phyloP scores from a whole-genome alignment of 1,284 basidiomycete species.

The Puccinia coronata region DNA sequence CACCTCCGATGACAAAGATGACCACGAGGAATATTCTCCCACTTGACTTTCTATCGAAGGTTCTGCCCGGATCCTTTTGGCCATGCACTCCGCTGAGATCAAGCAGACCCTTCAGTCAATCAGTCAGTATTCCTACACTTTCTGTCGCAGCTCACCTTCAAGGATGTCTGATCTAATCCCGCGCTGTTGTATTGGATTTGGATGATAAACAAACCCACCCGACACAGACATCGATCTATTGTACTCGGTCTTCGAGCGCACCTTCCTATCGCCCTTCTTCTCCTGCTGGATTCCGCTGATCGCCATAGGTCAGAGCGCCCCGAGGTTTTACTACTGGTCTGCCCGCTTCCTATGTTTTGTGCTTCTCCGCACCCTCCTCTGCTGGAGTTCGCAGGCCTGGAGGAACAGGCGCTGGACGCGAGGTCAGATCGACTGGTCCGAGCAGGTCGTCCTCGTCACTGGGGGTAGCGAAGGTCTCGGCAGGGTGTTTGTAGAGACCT shows the following conservation, averaged over 20 bases:
- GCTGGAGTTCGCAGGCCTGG: constrained; percentile 21
- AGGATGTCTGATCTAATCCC: neutral
- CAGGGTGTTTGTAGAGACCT: constrained; percentile 28
- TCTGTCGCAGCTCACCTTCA: neutral
- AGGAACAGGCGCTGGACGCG: constrained; percentile 8
- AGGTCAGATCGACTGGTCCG: constrained; percentile 28
- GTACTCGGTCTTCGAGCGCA: constrained; percentile 1
- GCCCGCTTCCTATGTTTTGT: constrained; percentile 7
- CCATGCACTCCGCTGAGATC: constrained; percentile 10
- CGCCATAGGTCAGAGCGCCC: neutral
- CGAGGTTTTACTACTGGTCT: neutral
- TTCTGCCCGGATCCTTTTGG: no score
- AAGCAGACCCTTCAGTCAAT: constrained; percentile 13
- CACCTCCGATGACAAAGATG: no score
- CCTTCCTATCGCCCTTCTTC: constrained; percentile 37
- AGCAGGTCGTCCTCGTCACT: constrained; percentile 31
- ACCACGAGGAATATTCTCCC: no score
- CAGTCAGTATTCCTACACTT: neutral
- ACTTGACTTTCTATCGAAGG: no score
- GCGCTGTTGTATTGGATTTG: neutral
- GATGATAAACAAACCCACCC: neutral
- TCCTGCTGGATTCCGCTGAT: constrained; percentile 37
- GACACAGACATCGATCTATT: constrained; percentile 24
- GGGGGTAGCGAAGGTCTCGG: constrained; percentile 34
- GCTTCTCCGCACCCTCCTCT: neutral